Evolutionary conservation across 169 alveolate species (phyloP).

Genomic region (Eimeria praecox): DNA sequence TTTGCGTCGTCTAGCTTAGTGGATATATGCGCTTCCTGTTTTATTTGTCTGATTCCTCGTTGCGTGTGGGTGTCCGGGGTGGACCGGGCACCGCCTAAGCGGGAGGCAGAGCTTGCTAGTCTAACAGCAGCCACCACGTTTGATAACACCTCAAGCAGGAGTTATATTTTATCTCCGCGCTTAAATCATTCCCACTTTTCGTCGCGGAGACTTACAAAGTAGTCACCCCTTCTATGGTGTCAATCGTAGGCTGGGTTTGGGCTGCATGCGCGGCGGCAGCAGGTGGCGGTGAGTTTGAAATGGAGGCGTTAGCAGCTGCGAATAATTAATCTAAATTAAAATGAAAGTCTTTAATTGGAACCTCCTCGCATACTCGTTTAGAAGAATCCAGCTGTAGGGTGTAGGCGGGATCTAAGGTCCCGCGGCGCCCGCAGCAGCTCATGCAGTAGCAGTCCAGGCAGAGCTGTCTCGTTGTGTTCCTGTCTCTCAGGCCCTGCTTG

Average conservation of each 20-base stretch:
- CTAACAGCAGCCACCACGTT: background rate
- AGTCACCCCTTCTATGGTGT: background rate
- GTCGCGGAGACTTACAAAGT: background rate
- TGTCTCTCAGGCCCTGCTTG: background rate
- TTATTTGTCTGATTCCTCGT: background rate
- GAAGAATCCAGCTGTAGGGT: background rate
- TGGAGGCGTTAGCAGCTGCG: background rate
- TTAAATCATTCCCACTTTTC: background rate
- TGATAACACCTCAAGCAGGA: background rate
- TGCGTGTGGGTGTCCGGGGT: background rate
- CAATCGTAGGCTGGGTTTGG: background rate
- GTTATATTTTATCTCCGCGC: background rate
- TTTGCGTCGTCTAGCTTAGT: background rate
- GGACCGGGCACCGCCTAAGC: background rate
- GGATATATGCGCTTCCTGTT: background rate
- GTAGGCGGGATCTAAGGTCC: background rate
- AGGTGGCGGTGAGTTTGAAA: constrained; percentile 30
- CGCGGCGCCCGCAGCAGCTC: background rate
- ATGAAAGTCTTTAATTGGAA: background rate
- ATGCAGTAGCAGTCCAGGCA: background rate
- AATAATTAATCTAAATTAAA: background rate
- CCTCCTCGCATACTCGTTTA: background rate
- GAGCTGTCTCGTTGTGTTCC: background rate
- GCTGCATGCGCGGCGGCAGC: constrained; percentile 1
- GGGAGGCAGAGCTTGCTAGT: background rate